phyloP scores from a whole-genome alignment of 106 monocot genomes.

The Apostasia shenzhenica region DNA sequence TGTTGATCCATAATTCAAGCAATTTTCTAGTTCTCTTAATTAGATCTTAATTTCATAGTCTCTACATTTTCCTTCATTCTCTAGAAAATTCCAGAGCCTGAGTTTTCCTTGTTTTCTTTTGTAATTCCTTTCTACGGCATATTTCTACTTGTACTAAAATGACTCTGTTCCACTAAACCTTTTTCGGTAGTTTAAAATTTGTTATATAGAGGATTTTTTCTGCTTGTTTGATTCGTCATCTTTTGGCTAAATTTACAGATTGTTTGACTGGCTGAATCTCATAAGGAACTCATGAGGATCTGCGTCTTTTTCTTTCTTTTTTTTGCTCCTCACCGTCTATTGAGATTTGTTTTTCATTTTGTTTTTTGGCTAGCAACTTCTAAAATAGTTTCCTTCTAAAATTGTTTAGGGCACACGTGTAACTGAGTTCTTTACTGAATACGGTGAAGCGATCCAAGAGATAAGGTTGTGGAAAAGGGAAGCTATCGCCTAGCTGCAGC shows the following conservation, averaged over 20 bases:
- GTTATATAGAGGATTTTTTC: neutral
- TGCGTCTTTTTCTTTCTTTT: neutral
- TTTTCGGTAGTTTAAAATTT: no score
- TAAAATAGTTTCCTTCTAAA: neutral
- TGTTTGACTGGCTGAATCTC: neutral
- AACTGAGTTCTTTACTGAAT: slow-evolving; percentile 76
- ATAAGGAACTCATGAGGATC: no score
- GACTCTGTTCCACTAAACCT: no score
- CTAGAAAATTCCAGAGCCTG: no score
- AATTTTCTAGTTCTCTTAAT: neutral
- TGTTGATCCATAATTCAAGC: neutral
- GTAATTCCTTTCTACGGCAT: no score
- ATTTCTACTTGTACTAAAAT: no score
- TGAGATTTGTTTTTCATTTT: neutral
- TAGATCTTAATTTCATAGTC: neutral
- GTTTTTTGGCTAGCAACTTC: neutral
- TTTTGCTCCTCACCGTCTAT: neutral
- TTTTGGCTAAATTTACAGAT: neutral
- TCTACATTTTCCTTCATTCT: no score
- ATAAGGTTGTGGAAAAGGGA: slow-evolving; percentile 84
- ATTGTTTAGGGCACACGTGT: slow-evolving; percentile 29
- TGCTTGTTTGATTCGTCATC: neutral
- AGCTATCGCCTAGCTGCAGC: slow-evolving; percentile 77
- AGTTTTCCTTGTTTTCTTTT: no score
- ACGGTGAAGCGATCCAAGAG: slow-evolving; percentile 70